These are phyloP conservation scores for Backusella morwellensis DNA, from an alignment of 192 early-diverging fungal species.

Conservation along the genomic window DNA sequence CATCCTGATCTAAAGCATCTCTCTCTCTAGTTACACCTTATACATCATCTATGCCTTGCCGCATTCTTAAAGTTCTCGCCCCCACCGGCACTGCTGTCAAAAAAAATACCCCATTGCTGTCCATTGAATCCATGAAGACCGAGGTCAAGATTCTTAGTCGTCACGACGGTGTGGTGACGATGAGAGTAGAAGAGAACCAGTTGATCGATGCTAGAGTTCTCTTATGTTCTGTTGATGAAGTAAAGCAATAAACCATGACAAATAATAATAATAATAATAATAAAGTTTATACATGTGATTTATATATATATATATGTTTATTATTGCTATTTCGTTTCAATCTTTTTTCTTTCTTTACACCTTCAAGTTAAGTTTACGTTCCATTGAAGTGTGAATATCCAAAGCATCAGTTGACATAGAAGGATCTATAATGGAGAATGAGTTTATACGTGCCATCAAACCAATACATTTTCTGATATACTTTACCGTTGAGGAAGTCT, in stretches of 20 bases:
- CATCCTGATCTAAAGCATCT: background rate
- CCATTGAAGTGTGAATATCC: conserved; percentile 68
- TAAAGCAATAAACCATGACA: conserved; percentile 1
- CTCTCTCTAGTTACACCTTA: conserved; percentile 45
- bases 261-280: background rate
- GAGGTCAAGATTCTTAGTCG: conserved; percentile 55
- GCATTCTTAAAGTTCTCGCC: conserved; percentile 53
- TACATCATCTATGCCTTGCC: conserved; percentile 63
- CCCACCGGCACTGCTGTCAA: conserved; percentile 50
- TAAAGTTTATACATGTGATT: background rate
- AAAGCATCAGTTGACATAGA: conserved; percentile 55
- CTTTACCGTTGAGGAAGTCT: conserved; percentile 82
- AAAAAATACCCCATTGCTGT: conserved; percentile 56
- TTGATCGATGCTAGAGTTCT: conserved; percentile 57
- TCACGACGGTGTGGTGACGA: conserved; percentile 51
- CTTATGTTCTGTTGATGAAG: conserved; percentile 47
- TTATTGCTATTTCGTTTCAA: background rate
- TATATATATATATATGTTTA: background rate
- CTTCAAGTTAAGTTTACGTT: conserved; percentile 55
- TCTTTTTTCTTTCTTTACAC: conserved; percentile 23
- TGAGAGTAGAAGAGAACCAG: conserved; percentile 57
- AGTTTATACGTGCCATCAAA: background rate
- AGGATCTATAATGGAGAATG: conserved; percentile 42
- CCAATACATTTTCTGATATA: background rate
- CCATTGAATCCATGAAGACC: conserved; percentile 68